Base-by-base conservation (phyloP, 305 asterid species). In the Euphrasia arctica region DNA sequence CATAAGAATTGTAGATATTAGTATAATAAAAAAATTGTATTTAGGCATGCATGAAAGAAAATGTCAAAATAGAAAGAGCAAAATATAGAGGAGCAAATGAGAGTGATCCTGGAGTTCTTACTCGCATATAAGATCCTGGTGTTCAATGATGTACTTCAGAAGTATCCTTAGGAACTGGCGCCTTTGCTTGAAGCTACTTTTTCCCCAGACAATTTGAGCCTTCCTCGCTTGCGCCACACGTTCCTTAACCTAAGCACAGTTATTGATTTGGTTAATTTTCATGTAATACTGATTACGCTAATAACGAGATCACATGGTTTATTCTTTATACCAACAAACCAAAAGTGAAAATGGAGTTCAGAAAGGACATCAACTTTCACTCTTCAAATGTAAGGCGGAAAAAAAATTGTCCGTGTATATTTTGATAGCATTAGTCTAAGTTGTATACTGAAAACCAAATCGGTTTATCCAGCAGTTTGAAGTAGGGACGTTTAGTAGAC, bases 111-210 rank as follows among this genome's bases (percentile, higher is more conserved):
- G 57, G 31, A 32, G 28, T 45, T 63, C 94, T 79, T 80, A 93
- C 99, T 93, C 95, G 96, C 99, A 93, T 75, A 93, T 93, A 68
- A 90, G 96, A 61, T 86, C 89, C 76, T 93, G 99, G 72, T 93
- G 96, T 59, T 93, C 97, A 58, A 93, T 79, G 58, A 93, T 93
- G 75, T 88, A 93, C 80, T 93, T 93, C 78, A 93, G 82, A 78
- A 93, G 97, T 75, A 93, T 93, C 80, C 95, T 80, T 54, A 93
- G 80, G 80, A 93, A 90, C 70, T 82, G 92, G 58, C 99, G 94
- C 70, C 99, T 84, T 81, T 90, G 95, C 91, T 86, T 93, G 85
- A 93, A 93, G 83, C 89, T 90, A 79, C 95, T 93, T 72, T 79
- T 85, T 66, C 90, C 95, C 99, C 99, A 93, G 62, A 77, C 82